Base-by-base conservation (phyloP, 2,329 filamentous ascomycete species). In the Botryotinia globosa region DNA sequence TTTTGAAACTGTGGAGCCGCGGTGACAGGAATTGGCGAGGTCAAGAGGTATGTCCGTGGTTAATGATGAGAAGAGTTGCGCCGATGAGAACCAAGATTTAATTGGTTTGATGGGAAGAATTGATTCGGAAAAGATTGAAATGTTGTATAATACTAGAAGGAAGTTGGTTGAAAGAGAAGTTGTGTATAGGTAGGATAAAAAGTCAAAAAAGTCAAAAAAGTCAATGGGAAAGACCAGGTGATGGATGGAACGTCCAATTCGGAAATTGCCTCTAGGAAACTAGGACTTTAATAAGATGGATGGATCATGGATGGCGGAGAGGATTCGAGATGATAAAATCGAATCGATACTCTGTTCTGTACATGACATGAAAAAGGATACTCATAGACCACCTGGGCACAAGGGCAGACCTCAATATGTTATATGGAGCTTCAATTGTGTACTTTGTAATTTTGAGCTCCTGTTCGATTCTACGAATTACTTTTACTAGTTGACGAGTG, bases 181-280 rank as follows among this genome's bases (percentile, higher is more conserved):
- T 10, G 64, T 67, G 51, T 54, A 54, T 32, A 34, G 59, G 51
- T 32, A 34, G 59, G 51, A 67, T 54, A 37, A 67, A 32, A 56
- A 56, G 48, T 42, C 6, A 54, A 37, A 67, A 32, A 56, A 56
- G 48, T 42, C 6, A 54, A n/a, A 54, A 54, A n/a, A n/a, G 12
- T 16, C 42, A 29, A 39, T 54, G 34, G 48, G 34, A 67, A 42
- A 67, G 65, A 32, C 22, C 64, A 67, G 37, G 37, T 39, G 64
- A 54, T 67, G 20, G 64, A 54, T 67, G 20, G 37, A 67, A 7
- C 22, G 8, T n/a, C 45, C 64, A 22, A 54, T 67, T 39, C 45
- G 64, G 64, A 67, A 67, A 54, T 67, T 67, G 64, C 64, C 12
- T 67, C 18, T 22, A 54, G n/a, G 16, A 54, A 42, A 54, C 2